Base-by-base conservation (phyloP, 257 asterid species). In the Scutellaria baicalensis region DNA sequence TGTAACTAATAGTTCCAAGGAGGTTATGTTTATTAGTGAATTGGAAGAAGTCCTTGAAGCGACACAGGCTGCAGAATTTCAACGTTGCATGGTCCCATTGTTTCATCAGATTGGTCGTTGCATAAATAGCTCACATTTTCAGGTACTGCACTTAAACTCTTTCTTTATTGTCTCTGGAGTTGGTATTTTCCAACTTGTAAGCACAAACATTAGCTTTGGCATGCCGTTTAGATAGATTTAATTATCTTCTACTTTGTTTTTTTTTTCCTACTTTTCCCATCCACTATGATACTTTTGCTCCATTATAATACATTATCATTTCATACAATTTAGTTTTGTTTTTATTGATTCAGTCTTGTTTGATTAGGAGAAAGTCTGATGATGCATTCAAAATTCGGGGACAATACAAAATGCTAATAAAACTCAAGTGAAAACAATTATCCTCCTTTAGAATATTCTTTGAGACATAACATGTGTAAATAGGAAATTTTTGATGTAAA, bases 11-110 rank as follows among this genome's bases (percentile, higher is more conserved):
- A 82, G 93, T 50, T 82, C 86, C 18, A 88, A 88, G 80, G 93
- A 86, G 76, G 90, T 86, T 75, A 83, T 86, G 77, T 88, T 88
- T 75, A 82, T 88, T 17, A 82, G 89, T 68, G 96, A 89, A 69
- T 44, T 89, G 65, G 93, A 89, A 80, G 96, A 88, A 77, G 77
- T 89, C 9, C 64, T 89, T 31, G 89, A 89, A 75, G 80, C 65
- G 51, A 84, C 93, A 35, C 91, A 79, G 70, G 68, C 77, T 51
- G 81, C 84, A n/a, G 93, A 86, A 52, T 86, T 89, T 71, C 83
- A 83, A 69, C 86, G 80, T 9, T 84, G 87, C 56, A 76, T 89
- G 86, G 89, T 86, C 60, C 93, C 93, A 0, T 77, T 88, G 76
- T 84, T 84, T 72, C 81, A 79, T 48, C 89, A 80, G 76, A 73